Evolutionary conservation across 2,329 filamentous ascomycete genomes (phyloP).

Genomic region (Penicillium sp.): DNA sequence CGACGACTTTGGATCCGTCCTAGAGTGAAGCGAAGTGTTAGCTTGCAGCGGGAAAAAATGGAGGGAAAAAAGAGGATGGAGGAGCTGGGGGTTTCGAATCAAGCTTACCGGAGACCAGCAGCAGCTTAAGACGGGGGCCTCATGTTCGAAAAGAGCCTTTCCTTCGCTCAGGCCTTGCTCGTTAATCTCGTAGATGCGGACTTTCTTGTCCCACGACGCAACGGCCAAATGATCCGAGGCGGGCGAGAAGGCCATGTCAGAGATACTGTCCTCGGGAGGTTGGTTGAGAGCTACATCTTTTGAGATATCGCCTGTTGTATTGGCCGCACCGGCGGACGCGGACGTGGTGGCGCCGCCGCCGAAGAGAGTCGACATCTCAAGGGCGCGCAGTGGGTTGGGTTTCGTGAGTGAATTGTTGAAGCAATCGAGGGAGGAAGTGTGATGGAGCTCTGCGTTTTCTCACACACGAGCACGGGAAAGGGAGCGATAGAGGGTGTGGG

Average conservation of each 20-base stretch:
- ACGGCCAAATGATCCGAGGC: conserved; percentile 82
- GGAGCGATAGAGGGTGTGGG: not conserved
- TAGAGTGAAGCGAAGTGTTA: conserved; percentile 42
- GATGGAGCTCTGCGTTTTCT: not conserved
- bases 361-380: conserved; percentile 58
- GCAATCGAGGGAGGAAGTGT: not conserved
- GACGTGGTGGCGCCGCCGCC: conserved; percentile 55
- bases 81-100: not conserved
- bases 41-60: conserved; percentile 4
- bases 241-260: conserved; percentile 81
- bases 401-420: not conserved
- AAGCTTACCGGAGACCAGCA: conserved; percentile 82
- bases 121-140: conserved; percentile 79
- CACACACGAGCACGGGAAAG: not conserved
- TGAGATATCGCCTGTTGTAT: conserved; percentile 86
- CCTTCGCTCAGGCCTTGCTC: conserved; percentile 77
- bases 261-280: conserved; percentile 86
- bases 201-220: conserved; percentile 96
- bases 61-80: not conserved
- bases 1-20: conserved; percentile 89
- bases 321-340: conserved; percentile 52
- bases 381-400: conserved; percentile 22
- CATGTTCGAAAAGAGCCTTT: conserved; percentile 84
- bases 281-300: conserved; percentile 80
- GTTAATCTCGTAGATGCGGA: conserved; percentile 93